These are phyloP conservation scores for Herpetomonas samuelpessoai DNA, from an alignment of 208 protist genomes.

Conservation along the genomic window DNA sequence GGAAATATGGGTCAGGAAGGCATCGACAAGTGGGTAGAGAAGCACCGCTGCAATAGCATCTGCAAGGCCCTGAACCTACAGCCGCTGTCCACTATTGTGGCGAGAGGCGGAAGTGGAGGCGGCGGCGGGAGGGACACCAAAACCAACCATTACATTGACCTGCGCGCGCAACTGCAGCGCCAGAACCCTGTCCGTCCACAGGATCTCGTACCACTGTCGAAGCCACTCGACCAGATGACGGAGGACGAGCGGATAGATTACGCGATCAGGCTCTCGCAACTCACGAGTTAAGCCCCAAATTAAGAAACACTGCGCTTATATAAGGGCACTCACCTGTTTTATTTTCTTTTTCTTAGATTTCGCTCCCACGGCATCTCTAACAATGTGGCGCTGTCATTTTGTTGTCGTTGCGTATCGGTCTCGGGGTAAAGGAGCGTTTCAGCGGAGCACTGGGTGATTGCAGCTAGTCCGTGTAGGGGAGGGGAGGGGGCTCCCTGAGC, in stretches of 20 bases:
- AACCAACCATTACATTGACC: conserved; percentile 43
- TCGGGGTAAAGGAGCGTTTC: no score
- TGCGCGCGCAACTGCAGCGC: conserved; percentile 48
- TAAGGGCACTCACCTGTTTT: no score
- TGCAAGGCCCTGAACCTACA: conserved; percentile 61
- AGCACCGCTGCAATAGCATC: conserved; percentile 72
- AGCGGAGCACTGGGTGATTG: no score
- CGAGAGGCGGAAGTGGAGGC: conserved; percentile 3
- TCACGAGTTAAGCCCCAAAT: conserved; percentile 37
- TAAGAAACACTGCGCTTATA: no score
- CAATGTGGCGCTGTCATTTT: no score
- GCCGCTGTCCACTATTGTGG: conserved; percentile 24
- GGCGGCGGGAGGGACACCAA: conserved; percentile 7
- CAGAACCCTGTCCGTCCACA: conserved; percentile 41
- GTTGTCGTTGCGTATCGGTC: no score
- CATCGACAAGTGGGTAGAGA: conserved; percentile 75
- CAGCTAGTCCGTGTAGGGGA: no score
- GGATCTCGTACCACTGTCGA: conserved; percentile 53
- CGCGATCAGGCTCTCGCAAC: conserved; percentile 48
- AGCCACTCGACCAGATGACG: conserved; percentile 74
- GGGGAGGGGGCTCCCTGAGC: no score
- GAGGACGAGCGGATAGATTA: conserved; percentile 73
- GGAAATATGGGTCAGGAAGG: conserved; percentile 83
- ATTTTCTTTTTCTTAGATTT: no score
- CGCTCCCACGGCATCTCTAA: no score